A percentile compares a stretch with the other conserved stretches of the same genome.
Conservation (phyloP, 306 rosid species). For the Medicago ruthenica region DNA sequence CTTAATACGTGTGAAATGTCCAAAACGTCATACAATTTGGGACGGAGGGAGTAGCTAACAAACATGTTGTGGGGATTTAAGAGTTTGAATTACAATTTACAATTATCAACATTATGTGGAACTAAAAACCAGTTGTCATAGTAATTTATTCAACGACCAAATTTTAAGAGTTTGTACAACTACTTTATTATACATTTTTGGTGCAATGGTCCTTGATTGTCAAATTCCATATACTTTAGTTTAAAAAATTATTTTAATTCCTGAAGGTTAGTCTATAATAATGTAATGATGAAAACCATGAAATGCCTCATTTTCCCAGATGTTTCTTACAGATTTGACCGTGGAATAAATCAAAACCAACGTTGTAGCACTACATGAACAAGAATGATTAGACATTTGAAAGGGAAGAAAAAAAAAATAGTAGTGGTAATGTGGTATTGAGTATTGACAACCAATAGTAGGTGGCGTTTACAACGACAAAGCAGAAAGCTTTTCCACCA, state of each 20-base stretch:
- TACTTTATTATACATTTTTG: too few species aligned
- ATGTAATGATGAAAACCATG: constrained; percentile 45
- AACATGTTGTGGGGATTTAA: constrained; percentile 12
- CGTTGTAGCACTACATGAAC: constrained; percentile 40
- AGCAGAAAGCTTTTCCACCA: too few species aligned
- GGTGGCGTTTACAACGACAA: too few species aligned
- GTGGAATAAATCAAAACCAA: constrained; percentile 43
- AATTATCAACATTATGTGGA: not conserved
- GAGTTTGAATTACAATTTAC: not conserved
- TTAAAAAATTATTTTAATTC: constrained; percentile 4
- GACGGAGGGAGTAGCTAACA: too few species aligned
- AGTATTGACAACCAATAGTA: constrained; percentile 10
- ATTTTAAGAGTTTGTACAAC: too few species aligned
- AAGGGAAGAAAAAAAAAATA: constrained; percentile 11
- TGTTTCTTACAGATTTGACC: constrained; percentile 45
- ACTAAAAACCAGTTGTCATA: too few species aligned
- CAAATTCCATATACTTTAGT: not conserved
- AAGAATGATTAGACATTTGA: constrained; percentile 51
- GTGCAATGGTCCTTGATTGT: constrained; percentile 34
- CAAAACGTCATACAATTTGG: too few species aligned
- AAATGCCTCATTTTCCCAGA: constrained; percentile 36
- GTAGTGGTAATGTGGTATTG: too few species aligned
- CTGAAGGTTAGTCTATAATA: constrained; percentile 29
- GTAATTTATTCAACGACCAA: too few species aligned
- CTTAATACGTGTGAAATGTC: too few species aligned